These are phyloP conservation scores for Excoecaria agallocha DNA, from an alignment of 345 rosid species.

Conservation along the genomic window DNA sequence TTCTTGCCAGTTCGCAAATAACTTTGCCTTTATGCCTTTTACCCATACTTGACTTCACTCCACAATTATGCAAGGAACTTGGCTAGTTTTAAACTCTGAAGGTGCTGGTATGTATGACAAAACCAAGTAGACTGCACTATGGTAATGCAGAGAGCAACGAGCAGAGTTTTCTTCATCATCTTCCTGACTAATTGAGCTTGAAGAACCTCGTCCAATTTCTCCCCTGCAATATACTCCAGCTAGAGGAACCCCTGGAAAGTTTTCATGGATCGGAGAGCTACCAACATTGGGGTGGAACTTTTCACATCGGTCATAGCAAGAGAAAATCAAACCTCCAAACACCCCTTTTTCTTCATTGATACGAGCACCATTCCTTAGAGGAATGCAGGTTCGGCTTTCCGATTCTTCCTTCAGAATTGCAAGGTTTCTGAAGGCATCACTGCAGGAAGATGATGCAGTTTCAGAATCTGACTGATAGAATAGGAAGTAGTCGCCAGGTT, in stretches of 20 bases:
- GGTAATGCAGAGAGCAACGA: conserved; percentile 28
- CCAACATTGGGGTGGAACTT: conserved; percentile 6
- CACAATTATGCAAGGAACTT: not conserved
- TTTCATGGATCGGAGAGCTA: conserved; percentile 27
- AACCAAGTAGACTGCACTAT: conserved; percentile 30
- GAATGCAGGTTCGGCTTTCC: not conserved
- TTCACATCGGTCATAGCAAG: conserved; percentile 19
- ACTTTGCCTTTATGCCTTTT: not conserved
- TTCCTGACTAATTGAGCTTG: conserved; percentile 8
- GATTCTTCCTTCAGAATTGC: conserved; percentile 12
- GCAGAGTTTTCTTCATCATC: conserved; percentile 15
- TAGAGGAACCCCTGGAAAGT: conserved; percentile 31
- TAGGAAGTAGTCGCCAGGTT: conserved; percentile 34
- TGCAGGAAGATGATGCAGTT: conserved; percentile 23
- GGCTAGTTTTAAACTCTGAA: not conserved
- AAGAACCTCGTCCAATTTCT: conserved; percentile 35
- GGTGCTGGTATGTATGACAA: conserved; percentile 29
- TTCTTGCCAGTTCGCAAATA: not conserved
- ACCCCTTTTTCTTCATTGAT: conserved; percentile 14
- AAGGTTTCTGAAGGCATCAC: conserved; percentile 13
- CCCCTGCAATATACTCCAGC: conserved; percentile 37
- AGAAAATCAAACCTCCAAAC: conserved; percentile 38
- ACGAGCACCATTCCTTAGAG: not conserved
- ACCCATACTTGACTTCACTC: not conserved
- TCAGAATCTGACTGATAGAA: conserved; percentile 38